Evolutionary conservation across 164 flowering plant genomes (phyloP).

Genomic region (Macadamia tetraphylla): DNA sequence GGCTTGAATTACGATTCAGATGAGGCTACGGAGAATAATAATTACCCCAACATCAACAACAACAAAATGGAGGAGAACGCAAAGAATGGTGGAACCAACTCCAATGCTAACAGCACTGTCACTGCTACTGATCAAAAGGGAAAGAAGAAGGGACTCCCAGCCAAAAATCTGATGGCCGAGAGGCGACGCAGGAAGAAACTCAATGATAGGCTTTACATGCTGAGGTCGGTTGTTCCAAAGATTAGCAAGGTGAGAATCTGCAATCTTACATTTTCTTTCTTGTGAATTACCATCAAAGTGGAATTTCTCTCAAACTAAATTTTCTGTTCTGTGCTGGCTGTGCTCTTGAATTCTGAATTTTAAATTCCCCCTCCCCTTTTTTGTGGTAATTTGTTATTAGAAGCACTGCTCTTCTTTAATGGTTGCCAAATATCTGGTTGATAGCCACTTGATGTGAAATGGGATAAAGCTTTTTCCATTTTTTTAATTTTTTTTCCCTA

Average conservation of each 20-base stretch:
- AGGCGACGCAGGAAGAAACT: constrained; percentile 93
- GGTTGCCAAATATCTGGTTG: neutral
- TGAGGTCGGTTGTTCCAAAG: constrained; percentile 90
- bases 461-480: too few relatives aligned
- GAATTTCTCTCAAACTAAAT: neutral
- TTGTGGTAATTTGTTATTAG: too few relatives aligned
- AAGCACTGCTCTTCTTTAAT: too few relatives aligned
- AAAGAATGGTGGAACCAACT: constrained; percentile 44
- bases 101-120: constrained; percentile 51
- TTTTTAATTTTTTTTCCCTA: too few relatives aligned
- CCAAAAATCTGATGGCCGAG: constrained; percentile 96
- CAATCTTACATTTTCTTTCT: neutral
- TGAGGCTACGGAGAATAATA: constrained; percentile 35
- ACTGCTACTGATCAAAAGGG: constrained; percentile 72
- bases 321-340: too few relatives aligned
- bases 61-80: constrained; percentile 24
- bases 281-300: neutral
- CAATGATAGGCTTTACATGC: constrained; percentile 92
- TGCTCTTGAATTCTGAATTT: neutral
- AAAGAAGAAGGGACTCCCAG: constrained; percentile 90
- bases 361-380: too few relatives aligned
- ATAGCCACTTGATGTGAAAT: too few relatives aligned
- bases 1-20: constrained; percentile 82
- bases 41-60: too few relatives aligned
- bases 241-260: constrained; percentile 71